Evolutionary conservation across 2,329 filamentous ascomycete genomes (phyloP).

Genomic region (Xylariaceae sp.): DNA sequence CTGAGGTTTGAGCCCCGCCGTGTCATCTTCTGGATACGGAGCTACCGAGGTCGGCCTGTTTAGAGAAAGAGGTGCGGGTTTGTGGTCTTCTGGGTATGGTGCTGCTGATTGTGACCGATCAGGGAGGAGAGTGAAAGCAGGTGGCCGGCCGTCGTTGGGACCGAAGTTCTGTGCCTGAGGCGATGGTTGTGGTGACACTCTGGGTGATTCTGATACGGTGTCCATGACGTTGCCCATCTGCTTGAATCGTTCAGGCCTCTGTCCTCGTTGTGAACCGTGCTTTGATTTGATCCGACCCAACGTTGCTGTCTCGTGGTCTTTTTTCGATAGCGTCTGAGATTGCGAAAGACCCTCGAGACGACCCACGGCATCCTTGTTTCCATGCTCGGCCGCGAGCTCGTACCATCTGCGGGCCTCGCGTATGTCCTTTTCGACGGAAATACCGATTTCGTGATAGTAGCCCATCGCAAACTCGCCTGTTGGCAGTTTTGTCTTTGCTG

Average conservation of each 20-base stretch:
- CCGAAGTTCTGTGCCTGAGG: constrained; percentile 39
- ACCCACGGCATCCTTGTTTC: constrained; percentile 81
- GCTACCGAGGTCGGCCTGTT: constrained; percentile 44
- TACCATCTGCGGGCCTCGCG: constrained; percentile 87
- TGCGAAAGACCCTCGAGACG: constrained; percentile 81
- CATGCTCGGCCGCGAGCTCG: constrained; percentile 79
- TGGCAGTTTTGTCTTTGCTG: constrained; percentile 73
- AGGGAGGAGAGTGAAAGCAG: constrained; percentile 50
- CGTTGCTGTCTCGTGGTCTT: constrained; percentile 89
- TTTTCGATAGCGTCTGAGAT: constrained; percentile 79
- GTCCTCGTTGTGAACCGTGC: constrained; percentile 64
- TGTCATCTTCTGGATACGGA: constrained; percentile 53
- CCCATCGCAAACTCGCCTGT: constrained; percentile 96
- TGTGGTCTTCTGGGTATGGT: constrained; percentile 69
- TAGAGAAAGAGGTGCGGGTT: constrained; percentile 46
- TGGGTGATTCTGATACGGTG: constrained; percentile 44
- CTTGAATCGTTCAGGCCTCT: constrained; percentile 57
- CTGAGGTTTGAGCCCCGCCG: constrained; percentile 27
- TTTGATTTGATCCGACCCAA: constrained; percentile 82
- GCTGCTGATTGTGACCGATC: constrained; percentile 53
- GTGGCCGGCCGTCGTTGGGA: constrained; percentile 36
- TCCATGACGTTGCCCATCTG: constrained; percentile 45
- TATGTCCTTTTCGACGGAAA: constrained; percentile 80
- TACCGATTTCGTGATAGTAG: constrained; percentile 96
- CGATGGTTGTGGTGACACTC: constrained; percentile 40